Evolutionary conservation across 2,329 filamentous ascomycete species (phyloP).

Genomic region (Calonectria honghensis): DNA sequence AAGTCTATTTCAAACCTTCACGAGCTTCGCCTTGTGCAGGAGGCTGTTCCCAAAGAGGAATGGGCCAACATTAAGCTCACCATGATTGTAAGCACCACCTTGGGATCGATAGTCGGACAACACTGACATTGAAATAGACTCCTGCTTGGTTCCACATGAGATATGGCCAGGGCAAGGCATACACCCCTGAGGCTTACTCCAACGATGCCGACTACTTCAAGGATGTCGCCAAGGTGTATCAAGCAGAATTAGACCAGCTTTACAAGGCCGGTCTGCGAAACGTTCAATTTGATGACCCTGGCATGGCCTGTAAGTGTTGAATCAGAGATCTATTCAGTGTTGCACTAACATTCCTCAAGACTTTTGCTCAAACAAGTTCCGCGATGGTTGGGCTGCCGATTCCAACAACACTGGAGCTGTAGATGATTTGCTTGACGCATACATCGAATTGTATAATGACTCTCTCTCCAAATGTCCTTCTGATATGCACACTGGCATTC

Average conservation of each 20-base stretch:
- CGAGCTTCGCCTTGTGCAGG: slow-evolving; percentile 69
- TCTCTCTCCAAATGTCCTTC: slow-evolving; percentile 76
- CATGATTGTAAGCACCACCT: slow-evolving; percentile 63
- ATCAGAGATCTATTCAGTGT: neutral
- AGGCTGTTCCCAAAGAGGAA: slow-evolving; percentile 65
- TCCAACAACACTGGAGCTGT: slow-evolving; percentile 79
- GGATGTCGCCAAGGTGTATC: slow-evolving; percentile 80
- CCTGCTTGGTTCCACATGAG: slow-evolving; percentile 64
- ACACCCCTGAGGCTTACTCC: slow-evolving; percentile 52
- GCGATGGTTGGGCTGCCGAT: slow-evolving; percentile 81
- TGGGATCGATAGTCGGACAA: no score
- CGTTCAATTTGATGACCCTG: slow-evolving; percentile 81
- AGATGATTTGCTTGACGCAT: slow-evolving; percentile 82
- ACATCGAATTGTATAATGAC: slow-evolving; percentile 86
- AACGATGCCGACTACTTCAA: slow-evolving; percentile 73
- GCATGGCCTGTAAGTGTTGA: slow-evolving; percentile 76
- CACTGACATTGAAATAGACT: slow-evolving; percentile 43
- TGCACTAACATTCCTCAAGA: slow-evolving; percentile 65
- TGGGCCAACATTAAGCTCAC: slow-evolving; percentile 73
- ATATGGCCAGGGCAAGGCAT: slow-evolving; percentile 55
- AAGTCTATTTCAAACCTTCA: slow-evolving; percentile 69
- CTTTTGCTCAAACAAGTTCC: slow-evolving; percentile 84
- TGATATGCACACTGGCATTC: slow-evolving; percentile 86
- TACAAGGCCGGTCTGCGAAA: slow-evolving; percentile 79
- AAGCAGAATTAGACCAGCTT: slow-evolving; percentile 76